A percentile compares a stretch with the other conserved stretches of the same genome.
Evolutionary conservation across 495 filamentous ascomycete genomes (phyloP).

Genomic region (Cairneyella variabilis): DNA sequence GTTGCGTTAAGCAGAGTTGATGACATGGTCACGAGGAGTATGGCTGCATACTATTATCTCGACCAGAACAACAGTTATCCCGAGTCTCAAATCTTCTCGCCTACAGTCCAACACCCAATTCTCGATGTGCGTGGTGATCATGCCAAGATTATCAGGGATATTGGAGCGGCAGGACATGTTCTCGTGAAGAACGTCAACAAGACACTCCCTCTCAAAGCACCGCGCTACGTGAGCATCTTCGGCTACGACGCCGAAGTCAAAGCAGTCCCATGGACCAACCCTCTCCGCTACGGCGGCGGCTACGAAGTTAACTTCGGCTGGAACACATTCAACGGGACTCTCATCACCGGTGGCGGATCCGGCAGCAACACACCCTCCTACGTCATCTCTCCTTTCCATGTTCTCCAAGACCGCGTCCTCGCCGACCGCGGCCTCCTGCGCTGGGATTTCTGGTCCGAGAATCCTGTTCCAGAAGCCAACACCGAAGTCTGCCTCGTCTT

Average conservation of each 20-base stretch:
- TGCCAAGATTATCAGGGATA: slow-evolving; percentile 44
- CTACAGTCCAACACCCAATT: slow-evolving; percentile 70
- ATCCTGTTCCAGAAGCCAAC: slow-evolving; percentile 33
- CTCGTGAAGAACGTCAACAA: slow-evolving; percentile 56
- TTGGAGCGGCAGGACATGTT: slow-evolving; percentile 50
- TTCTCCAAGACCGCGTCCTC: slow-evolving; percentile 46
- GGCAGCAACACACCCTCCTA: slow-evolving; percentile 13
- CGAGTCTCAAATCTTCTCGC: slow-evolving; percentile 38
- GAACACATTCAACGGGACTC: slow-evolving; percentile 56
- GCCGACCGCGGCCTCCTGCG: slow-evolving; percentile 48
- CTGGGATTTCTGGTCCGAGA: slow-evolving; percentile 43
- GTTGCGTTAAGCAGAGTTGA: slow-evolving; percentile 44
- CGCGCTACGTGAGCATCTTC: slow-evolving; percentile 41
- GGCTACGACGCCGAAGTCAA: slow-evolving; percentile 39
- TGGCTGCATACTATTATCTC: slow-evolving; percentile 51
- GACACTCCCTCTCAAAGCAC: slow-evolving; percentile 49
- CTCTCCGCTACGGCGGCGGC: slow-evolving; percentile 3
- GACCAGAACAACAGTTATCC: slow-evolving; percentile 36
- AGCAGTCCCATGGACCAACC: slow-evolving; percentile 9
- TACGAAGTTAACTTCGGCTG: slow-evolving; percentile 12
- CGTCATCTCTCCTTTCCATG: slow-evolving; percentile 50
- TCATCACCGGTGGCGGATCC: slow-evolving; percentile 61
- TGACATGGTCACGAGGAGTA: slow-evolving; percentile 55
- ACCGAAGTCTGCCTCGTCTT: slow-evolving; percentile 62
- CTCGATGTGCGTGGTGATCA: slow-evolving; percentile 81